Conservation (phyloP, 148 eudicot genomes). For the Cornus controversa region DNA sequence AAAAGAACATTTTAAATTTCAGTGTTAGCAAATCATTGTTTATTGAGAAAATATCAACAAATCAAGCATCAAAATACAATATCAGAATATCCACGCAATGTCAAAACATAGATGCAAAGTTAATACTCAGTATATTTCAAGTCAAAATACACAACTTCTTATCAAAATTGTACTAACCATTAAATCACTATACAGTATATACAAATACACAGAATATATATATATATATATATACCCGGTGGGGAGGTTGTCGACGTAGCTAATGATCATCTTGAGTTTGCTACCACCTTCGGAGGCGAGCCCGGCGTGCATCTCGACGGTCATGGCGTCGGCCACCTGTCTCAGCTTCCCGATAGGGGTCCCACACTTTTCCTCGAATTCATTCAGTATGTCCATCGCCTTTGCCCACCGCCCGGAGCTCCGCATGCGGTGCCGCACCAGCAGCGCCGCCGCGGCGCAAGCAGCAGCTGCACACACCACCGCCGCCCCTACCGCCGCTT, state of each 20-base stretch:
- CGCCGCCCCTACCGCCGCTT: constrained; percentile 61
- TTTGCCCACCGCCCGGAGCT: constrained; percentile 45
- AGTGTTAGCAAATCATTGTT: too few species aligned
- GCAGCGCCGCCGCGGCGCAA: constrained; percentile 55
- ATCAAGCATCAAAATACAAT: too few species aligned
- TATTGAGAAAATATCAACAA: too few species aligned
- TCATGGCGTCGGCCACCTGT: constrained; percentile 46
- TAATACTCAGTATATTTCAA: too few species aligned
- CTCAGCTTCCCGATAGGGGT: constrained; percentile 37
- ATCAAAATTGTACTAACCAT: too few species aligned
- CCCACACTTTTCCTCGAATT: constrained; percentile 52
- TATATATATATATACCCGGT: constrained; percentile 31
- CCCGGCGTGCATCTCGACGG: constrained; percentile 48
- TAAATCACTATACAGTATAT: background rate
- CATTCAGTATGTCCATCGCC: constrained; percentile 50
- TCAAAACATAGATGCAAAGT: too few species aligned
- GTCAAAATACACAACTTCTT: background rate
- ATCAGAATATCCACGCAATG: too few species aligned
- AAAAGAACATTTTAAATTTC: too few species aligned
- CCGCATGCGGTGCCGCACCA: constrained; percentile 49
- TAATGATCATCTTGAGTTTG: constrained; percentile 54
- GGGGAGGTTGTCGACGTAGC: constrained; percentile 60
- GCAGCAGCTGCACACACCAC: constrained; percentile 56
- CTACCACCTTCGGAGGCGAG: constrained; percentile 42
- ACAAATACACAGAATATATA: too few species aligned